Evolutionary conservation across 306 rosid genomes (phyloP), one percentile per base, ranked within the genome.

Genomic region (Cicer pinnatifidum): DNA sequence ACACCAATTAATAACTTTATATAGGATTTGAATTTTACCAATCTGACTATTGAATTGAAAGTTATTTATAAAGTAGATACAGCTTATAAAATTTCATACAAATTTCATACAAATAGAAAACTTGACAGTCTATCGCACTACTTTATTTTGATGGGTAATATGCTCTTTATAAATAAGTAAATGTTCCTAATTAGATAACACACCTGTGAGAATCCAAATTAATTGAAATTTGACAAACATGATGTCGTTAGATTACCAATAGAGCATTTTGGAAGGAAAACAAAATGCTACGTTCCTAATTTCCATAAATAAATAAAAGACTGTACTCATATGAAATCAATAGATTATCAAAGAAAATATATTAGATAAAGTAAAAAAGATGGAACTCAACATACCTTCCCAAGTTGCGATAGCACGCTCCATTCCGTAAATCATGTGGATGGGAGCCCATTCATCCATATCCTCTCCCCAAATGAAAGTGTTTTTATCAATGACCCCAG

Each of bases 381-480:
- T 57, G 13, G 67, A 77, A 75, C 7, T 68, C 45, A 54, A 68
- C 88, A 75, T 13, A 94, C 98, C 98, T 84, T 94, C 98, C 98
- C 98, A 94, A 58, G 97, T 94, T 58, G 97, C 97, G 28, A 94
- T 82, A 60, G 98, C 98, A 33, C 82, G 92, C 81, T 94, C 96
- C 94, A 94, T 17, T 77, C 98, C 98, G 62, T 91, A 91, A 68
- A 94, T 84, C 98, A 94, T 94, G 88, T 89, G 94, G 73, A 94
- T 87, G 17, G 97, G 98, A 0, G 95, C 97, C 90, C 91, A 94
- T 84, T 91, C 98, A 80, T 94, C 98, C 97, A 94, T 82, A 84
- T 94, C 98, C 11, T 94, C 98, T 2, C 97, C 96, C 98, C 98
- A 94, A 73, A 94, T 86, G 83, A 94, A 91, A n/a, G 97, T 94